Conservation (phyloP, 169 alveolate species). For the Toxoplasma gondii region DNA sequence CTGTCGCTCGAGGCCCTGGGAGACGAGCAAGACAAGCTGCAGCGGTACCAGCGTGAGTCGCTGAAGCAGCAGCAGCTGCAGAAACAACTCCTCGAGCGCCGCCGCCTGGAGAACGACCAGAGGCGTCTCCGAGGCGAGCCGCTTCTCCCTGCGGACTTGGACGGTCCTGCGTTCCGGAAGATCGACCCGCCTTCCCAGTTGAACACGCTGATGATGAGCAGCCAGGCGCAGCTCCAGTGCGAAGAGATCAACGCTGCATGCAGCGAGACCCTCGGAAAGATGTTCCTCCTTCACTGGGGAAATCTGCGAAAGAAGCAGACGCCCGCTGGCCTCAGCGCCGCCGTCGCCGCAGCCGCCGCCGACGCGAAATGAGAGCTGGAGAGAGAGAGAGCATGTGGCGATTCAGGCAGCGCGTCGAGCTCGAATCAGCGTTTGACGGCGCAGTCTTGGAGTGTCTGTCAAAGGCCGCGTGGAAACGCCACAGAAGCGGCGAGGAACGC, state of each 20-base stretch:
- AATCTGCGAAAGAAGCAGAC: conserved; percentile 9
- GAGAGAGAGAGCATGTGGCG: background rate
- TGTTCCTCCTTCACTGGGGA: conserved; percentile 66
- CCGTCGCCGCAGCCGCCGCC: conserved; percentile 12
- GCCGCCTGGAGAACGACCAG: conserved; percentile 85
- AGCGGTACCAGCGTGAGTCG: conserved; percentile 82
- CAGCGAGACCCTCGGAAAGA: conserved; percentile 43
- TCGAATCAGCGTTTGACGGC: too few relatives aligned
- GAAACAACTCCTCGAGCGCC: conserved; percentile 83
- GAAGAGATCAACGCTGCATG: conserved; percentile 35
- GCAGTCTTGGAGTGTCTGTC: too few relatives aligned
- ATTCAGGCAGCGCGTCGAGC: too few relatives aligned
- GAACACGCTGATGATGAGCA: conserved; percentile 45
- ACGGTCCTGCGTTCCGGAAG: conserved; percentile 40
- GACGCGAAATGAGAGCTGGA: background rate
- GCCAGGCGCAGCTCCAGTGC: conserved; percentile 41
- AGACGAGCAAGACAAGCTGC: conserved; percentile 83
- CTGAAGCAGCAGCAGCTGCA: conserved; percentile 81
- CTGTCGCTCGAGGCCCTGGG: conserved; percentile 81
- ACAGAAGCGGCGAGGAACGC: too few relatives aligned
- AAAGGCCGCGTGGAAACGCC: too few relatives aligned
- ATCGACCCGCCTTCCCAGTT: conserved; percentile 57
- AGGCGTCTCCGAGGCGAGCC: conserved; percentile 85
- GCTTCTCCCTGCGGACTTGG: conserved; percentile 75
- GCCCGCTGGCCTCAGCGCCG: conserved; percentile 7